Conservation (phyloP, 306 rosid genomes). For the Betula pendula region DNA sequence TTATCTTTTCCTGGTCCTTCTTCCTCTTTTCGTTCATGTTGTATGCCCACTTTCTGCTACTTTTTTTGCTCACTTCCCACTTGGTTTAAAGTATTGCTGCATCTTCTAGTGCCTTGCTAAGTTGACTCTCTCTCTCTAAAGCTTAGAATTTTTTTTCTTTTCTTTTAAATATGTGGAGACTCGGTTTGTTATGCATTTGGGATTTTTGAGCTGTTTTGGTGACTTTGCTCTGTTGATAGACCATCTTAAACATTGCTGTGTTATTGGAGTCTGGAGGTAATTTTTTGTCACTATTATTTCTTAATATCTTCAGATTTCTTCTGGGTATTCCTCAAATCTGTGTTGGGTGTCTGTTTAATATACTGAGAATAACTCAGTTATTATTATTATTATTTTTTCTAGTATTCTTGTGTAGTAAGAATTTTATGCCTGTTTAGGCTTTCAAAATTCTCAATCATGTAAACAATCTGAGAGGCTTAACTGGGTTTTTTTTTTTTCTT, state of each 20-base stretch:
- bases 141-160: conserved; percentile 12
- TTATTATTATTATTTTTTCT: background rate
- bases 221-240: conserved; percentile 23
- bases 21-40: conserved; percentile 26
- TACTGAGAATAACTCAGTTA: background rate
- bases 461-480: conserved; percentile 5
- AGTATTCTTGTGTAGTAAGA: background rate
- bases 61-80: conserved; percentile 26
- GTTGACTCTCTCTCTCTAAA: conserved; percentile 22
- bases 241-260: conserved; percentile 26
- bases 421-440: background rate
- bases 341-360: background rate
- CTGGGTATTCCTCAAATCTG: conserved; percentile 6
- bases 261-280: conserved; percentile 29
- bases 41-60: conserved; percentile 33
- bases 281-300: background rate
- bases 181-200: conserved; percentile 34
- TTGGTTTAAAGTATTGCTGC: conserved; percentile 28
- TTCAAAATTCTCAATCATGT: background rate
- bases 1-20: conserved; percentile 15
- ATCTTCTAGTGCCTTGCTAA: conserved; percentile 8
- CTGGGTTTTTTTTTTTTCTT: too few species aligned
- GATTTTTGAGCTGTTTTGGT: conserved; percentile 22
- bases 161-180: conserved; percentile 12
- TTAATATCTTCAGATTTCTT: conserved; percentile 13